Evolutionary conservation across 441 rosid genomes (phyloP).

Genomic region (Syzygium syzygioides): DNA sequence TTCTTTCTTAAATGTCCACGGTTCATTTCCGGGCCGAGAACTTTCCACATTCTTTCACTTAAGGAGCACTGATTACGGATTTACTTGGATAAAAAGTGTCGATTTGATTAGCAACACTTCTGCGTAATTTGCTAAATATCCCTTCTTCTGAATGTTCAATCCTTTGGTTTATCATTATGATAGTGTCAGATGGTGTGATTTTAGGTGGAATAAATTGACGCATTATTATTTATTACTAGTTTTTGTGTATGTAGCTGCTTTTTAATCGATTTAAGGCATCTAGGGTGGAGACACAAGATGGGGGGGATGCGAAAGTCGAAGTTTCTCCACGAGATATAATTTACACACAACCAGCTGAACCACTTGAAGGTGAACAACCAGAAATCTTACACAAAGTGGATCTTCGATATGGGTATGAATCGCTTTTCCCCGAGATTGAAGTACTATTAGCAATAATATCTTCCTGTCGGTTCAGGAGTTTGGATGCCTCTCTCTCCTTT

Average conservation of each 20-base stretch:
- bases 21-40: not conserved
- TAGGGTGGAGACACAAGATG: conserved; percentile 99
- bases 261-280: conserved; percentile 20
- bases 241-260: not conserved
- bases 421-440: not conserved
- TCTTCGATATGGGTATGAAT: conserved; percentile 87
- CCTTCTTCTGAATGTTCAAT: not conserved
- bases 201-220: not conserved
- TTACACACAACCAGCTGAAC: conserved; percentile 71
- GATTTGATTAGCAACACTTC: not conserved
- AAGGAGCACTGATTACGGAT: not conserved
- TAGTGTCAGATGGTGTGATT: not conserved
- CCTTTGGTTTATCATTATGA: not conserved
- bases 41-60: not conserved
- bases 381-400: conserved; percentile 84
- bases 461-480: not conserved
- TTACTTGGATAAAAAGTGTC: not conserved
- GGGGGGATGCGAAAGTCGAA: conserved; percentile 92
- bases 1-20: not conserved
- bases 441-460: not conserved
- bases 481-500: not conserved
- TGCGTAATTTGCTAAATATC: not conserved
- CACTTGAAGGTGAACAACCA: conserved; percentile 66
- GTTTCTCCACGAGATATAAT: conserved; percentile 92
- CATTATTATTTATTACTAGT: not conserved